phyloP scores from a whole-genome alignment of 2,329 filamentous ascomycete genomes.

The Purpureocillium takamizusanense region DNA sequence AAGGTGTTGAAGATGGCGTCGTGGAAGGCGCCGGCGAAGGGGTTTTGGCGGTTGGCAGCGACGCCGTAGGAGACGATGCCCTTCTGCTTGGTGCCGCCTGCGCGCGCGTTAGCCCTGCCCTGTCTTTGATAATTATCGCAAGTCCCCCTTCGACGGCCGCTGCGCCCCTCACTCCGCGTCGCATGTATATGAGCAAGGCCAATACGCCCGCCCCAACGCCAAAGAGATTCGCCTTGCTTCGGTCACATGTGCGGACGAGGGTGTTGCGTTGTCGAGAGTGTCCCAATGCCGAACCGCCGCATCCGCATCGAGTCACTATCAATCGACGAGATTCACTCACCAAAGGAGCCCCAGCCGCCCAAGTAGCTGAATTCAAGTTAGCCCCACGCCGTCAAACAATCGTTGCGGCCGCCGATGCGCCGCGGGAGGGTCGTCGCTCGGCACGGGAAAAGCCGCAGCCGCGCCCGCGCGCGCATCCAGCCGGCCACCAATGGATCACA shows the following conservation, averaged over 20 bases:
- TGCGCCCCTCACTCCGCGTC: too few species aligned
- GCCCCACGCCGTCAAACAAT: slow-evolving; percentile 6
- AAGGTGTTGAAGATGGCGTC: slow-evolving; percentile 93
- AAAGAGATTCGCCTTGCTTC: too few species aligned
- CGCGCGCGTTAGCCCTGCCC: neutral
- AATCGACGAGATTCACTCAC: slow-evolving; percentile 40
- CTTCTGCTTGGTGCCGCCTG: slow-evolving; percentile 52
- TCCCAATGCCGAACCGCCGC: too few species aligned
- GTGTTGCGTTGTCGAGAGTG: too few species aligned
- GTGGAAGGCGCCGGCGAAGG: slow-evolving; percentile 67
- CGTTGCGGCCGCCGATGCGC: neutral
- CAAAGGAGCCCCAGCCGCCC: slow-evolving; percentile 65
- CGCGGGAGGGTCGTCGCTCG: neutral
- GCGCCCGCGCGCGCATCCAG: neutral
- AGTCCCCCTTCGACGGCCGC: too few species aligned
- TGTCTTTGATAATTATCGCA: too few species aligned
- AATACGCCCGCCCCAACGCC: neutral
- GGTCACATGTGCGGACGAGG: neutral
- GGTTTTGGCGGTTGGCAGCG: slow-evolving; percentile 80
- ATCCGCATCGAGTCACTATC: too few species aligned
- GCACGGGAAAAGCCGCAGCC: slow-evolving; percentile 23
- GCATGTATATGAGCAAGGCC: too few species aligned
- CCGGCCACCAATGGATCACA: slow-evolving; percentile 7
- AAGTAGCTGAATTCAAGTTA: slow-evolving; percentile 49
- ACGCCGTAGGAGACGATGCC: slow-evolving; percentile 65